Evolutionary conservation across 805 yeast genomes (phyloP).

Genomic region (Teunomyces pallodes): DNA sequence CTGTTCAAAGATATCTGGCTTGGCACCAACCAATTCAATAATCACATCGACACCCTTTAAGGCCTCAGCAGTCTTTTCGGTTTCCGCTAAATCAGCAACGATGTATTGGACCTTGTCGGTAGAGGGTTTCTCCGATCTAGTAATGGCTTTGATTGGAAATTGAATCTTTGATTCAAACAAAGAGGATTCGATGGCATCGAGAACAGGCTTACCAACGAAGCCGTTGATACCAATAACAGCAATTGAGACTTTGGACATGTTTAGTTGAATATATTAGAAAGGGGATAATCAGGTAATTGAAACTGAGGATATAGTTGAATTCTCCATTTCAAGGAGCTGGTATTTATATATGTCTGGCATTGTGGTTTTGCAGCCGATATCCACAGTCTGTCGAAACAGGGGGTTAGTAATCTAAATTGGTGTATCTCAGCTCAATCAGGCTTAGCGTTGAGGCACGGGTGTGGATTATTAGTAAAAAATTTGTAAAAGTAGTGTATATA

Average conservation of each 20-base stretch:
- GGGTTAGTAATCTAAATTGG: neutral
- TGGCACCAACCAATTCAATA: conserved; percentile 41
- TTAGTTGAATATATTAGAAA: neutral
- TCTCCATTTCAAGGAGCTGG: neutral
- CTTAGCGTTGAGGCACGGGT: neutral
- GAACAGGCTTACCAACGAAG: conserved; percentile 45
- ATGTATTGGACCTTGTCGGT: conserved; percentile 41
- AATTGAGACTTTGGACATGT: conserved; percentile 27
- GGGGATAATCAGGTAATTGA: no score
- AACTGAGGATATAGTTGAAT: neutral
- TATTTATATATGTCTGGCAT: neutral
- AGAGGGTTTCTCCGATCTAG: conserved; percentile 37
- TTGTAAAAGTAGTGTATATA: conserved; percentile 2
- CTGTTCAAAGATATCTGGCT: conserved; percentile 28
- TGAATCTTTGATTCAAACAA: conserved; percentile 39
- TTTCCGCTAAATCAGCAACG: conserved; percentile 26
- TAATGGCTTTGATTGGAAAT: conserved; percentile 51
- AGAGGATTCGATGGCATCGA: conserved; percentile 44
- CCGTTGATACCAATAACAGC: conserved; percentile 58
- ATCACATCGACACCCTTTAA: conserved; percentile 51
- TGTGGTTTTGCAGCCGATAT: neutral
- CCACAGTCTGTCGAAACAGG: neutral
- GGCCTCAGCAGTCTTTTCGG: conserved; percentile 29
- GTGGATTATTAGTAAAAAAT: neutral
- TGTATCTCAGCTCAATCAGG: neutral